Evolutionary conservation across 2,329 filamentous ascomycete species (phyloP).

Genomic region (Diaporthe sp.): DNA sequence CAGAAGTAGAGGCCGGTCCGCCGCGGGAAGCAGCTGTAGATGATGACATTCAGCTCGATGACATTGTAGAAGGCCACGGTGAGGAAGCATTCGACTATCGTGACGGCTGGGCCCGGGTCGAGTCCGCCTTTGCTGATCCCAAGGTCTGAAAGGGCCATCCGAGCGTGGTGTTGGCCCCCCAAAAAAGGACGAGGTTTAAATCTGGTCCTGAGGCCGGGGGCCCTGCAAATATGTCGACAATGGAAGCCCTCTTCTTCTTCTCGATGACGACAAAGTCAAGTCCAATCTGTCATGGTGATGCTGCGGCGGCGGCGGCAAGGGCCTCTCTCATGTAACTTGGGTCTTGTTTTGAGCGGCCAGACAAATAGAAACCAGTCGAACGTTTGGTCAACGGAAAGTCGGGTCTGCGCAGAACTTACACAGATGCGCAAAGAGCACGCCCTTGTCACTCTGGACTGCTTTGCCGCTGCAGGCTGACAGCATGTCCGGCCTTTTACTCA

Average conservation of each 20-base stretch:
- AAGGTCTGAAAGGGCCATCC: conserved; percentile 26
- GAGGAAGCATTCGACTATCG: conserved; percentile 31
- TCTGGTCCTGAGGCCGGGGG: conserved; percentile 3
- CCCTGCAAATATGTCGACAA: conserved; percentile 6
- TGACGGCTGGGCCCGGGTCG: conserved; percentile 4
- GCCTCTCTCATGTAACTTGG: neutral
- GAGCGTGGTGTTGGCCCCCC: neutral
- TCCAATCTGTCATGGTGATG: conserved; percentile 2
- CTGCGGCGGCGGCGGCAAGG: conserved; percentile 2
- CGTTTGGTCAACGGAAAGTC: neutral
- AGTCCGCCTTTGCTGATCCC: conserved; percentile 23
- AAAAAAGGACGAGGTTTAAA: neutral
- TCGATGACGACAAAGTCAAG: neutral
- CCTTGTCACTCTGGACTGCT: neutral
- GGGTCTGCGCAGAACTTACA: neutral
- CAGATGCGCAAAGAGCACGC: neutral
- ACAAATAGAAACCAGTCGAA: neutral
- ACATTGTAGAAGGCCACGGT: conserved; percentile 30
- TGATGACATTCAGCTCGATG: conserved; percentile 27
- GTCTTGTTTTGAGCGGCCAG: neutral
- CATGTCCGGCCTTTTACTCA: conserved; percentile 1
- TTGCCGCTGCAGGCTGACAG: conserved; percentile 29
- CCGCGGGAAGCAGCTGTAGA: conserved; percentile 29
- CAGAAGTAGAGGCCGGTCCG: conserved; percentile 34
- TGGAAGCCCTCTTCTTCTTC: neutral